Evolutionary conservation across 192 early-diverging fungal genomes (phyloP).

Genomic region (Coemansia guatemalensis): DNA sequence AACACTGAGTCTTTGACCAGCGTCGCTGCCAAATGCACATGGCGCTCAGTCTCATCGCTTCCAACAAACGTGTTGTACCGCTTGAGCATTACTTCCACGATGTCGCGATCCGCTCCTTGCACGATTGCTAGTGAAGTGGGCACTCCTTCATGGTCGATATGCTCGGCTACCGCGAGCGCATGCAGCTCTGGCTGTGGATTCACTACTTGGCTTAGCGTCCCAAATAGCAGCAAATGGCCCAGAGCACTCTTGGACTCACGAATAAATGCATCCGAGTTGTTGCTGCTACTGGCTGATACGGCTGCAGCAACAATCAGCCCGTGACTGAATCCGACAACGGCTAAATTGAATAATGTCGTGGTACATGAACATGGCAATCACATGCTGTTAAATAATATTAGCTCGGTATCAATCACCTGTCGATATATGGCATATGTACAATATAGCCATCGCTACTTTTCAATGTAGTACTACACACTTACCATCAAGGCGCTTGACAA

Average conservation of each 20-base stretch:
- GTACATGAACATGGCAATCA: background rate
- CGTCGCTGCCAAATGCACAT: slow-evolving; percentile 65
- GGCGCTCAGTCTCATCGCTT: slow-evolving; percentile 52
- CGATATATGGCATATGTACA: background rate
- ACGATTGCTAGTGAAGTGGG: slow-evolving; percentile 83
- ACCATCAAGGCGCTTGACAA: slow-evolving; percentile 46
- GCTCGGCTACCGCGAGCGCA: slow-evolving; percentile 80
- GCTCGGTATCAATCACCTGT: background rate
- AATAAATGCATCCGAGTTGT: slow-evolving; percentile 68
- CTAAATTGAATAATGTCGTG: slow-evolving; percentile 48
- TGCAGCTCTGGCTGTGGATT: slow-evolving; percentile 71
- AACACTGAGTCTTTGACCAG: slow-evolving; percentile 75
- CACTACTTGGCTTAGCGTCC: slow-evolving; percentile 73
- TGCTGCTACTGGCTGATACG: slow-evolving; percentile 70
- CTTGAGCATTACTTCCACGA: slow-evolving; percentile 73
- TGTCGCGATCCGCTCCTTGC: slow-evolving; percentile 64
- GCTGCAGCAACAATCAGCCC: slow-evolving; percentile 87
- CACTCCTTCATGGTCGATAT: slow-evolving; percentile 72
- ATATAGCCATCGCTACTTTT: background rate
- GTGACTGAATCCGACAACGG: slow-evolving; percentile 87
- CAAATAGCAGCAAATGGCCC: slow-evolving; percentile 78
- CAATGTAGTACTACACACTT: background rate
- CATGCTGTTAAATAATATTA: background rate
- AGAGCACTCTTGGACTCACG: slow-evolving; percentile 76
- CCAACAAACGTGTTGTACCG: slow-evolving; percentile 71